These are phyloP conservation scores for Chlamydomonas schloesseri DNA, from an alignment of 139 green algal species.

Conservation along the genomic window DNA sequence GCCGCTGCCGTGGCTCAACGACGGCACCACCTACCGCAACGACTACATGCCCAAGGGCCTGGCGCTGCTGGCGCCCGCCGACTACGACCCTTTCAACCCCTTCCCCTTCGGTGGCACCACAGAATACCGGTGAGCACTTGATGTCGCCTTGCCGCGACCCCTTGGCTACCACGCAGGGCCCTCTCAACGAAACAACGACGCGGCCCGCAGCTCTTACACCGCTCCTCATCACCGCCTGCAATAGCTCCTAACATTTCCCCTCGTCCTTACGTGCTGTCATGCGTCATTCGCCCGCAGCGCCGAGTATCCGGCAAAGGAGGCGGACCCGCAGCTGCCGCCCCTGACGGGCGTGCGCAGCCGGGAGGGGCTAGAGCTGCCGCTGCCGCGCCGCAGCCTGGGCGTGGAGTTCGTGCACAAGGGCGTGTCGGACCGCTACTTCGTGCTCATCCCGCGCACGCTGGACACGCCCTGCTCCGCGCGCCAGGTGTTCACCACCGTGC, in stretches of 20 bases:
- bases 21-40: constrained; percentile 56
- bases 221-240: not conserved
- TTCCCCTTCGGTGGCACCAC: constrained; percentile 53
- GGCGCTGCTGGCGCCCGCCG: constrained; percentile 23
- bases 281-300: too few species aligned
- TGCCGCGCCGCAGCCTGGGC: constrained; percentile 60
- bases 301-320: constrained; percentile 54
- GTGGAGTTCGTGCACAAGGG: constrained; percentile 63
- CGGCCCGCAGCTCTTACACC: too few species aligned
- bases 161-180: too few species aligned
- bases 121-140: constrained; percentile 51
- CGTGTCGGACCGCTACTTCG: constrained; percentile 45
- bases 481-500: constrained; percentile 69
- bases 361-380: constrained; percentile 54
- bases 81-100: constrained; percentile 22
- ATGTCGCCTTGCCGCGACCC: too few species aligned
- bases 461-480: constrained; percentile 48
- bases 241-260: not conserved
- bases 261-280: not conserved
- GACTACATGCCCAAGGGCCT: constrained; percentile 55
- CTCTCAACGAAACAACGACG: too few species aligned
- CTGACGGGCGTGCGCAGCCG: constrained; percentile 37
- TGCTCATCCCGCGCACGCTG: constrained; percentile 57
- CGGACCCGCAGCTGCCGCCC: constrained; percentile 27
- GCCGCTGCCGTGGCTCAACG: constrained; percentile 50